These are phyloP conservation scores for Carex myosuroides DNA, from an alignment of 176 grass and related monocot species.

Conservation along the genomic window DNA sequence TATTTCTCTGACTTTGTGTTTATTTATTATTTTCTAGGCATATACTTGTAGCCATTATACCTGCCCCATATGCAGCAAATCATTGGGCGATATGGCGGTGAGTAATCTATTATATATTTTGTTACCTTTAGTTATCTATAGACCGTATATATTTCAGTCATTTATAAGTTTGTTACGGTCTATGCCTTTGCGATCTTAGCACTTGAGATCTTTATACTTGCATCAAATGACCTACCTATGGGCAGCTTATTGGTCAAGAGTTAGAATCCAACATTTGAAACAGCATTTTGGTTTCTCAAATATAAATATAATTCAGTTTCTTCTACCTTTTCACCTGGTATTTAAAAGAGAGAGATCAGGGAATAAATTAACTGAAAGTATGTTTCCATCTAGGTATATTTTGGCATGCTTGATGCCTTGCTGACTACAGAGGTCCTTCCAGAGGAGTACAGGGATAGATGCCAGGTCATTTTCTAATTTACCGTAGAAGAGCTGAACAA, in stretches of 20 bases:
- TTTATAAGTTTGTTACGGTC: background rate
- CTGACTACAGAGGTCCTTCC: slow-evolving; percentile 91
- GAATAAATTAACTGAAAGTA: background rate
- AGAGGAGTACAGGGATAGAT: slow-evolving; percentile 81
- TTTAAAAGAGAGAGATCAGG: background rate
- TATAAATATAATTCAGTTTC: background rate
- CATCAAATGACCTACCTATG: background rate
- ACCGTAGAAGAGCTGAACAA: background rate
- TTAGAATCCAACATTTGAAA: background rate
- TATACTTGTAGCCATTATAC: slow-evolving; percentile 99
- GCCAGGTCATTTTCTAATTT: slow-evolving; percentile 52
- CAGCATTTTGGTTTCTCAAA: background rate
- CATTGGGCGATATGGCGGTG: slow-evolving; percentile 97
- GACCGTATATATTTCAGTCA: background rate
- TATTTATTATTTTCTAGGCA: slow-evolving; percentile 39
- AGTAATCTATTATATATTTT: slow-evolving; percentile 21
- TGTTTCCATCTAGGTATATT: slow-evolving; percentile 68
- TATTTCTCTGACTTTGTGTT: background rate
- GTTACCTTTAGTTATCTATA: slow-evolving; percentile 10
- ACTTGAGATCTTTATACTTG: background rate
- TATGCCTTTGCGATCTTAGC: background rate
- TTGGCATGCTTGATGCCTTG: slow-evolving; percentile 98
- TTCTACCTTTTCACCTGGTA: background rate
- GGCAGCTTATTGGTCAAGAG: background rate
- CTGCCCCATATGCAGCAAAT: slow-evolving; percentile 97